A percentile compares a stretch with the other conserved stretches of the same genome.
Conservation (phyloP, 768 basidiomycete genomes). For the Agrocybe praecox region DNA sequence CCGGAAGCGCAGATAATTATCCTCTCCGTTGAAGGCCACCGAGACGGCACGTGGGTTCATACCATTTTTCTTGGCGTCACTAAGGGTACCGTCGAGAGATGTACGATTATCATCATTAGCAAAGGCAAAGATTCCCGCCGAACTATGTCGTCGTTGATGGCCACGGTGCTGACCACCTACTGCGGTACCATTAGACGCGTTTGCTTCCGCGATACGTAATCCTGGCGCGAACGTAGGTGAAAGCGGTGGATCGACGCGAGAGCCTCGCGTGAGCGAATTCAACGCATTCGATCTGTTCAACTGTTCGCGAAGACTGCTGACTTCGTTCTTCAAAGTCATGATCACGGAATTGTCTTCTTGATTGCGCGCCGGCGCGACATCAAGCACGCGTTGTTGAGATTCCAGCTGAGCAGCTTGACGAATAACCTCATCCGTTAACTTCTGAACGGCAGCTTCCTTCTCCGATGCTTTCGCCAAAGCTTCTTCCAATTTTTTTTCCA, state of each 20-base stretch:
- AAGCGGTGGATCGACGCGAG: slow-evolving; percentile 68
- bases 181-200: slow-evolving; percentile 42
- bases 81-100: slow-evolving; percentile 78
- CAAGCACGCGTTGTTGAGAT: slow-evolving; percentile 69
- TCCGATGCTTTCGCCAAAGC: slow-evolving; percentile 71
- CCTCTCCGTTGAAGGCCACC: slow-evolving; percentile 85
- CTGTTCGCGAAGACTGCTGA: slow-evolving; percentile 91
- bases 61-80: slow-evolving; percentile 71
- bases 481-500: slow-evolving; percentile 83
- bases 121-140: slow-evolving; percentile 75
- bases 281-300: slow-evolving; percentile 95
- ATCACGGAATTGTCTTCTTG: slow-evolving; percentile 89
- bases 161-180: slow-evolving; percentile 40
- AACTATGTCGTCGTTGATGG: slow-evolving; percentile 86
- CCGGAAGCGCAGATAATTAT: slow-evolving; percentile 67
- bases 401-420: slow-evolving; percentile 79
- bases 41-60: slow-evolving; percentile 85
- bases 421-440: slow-evolving; percentile 76
- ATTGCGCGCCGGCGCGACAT: slow-evolving; percentile 62
- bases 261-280: slow-evolving; percentile 78
- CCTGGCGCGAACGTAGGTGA: slow-evolving; percentile 88
- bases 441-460: slow-evolving; percentile 83
- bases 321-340: slow-evolving; percentile 87
- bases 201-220: slow-evolving; percentile 56
- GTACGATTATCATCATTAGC: slow-evolving; percentile 65